Base-by-base conservation (phyloP, 2,329 filamentous ascomycete genomes). In the Verruconis gallopava region DNA sequence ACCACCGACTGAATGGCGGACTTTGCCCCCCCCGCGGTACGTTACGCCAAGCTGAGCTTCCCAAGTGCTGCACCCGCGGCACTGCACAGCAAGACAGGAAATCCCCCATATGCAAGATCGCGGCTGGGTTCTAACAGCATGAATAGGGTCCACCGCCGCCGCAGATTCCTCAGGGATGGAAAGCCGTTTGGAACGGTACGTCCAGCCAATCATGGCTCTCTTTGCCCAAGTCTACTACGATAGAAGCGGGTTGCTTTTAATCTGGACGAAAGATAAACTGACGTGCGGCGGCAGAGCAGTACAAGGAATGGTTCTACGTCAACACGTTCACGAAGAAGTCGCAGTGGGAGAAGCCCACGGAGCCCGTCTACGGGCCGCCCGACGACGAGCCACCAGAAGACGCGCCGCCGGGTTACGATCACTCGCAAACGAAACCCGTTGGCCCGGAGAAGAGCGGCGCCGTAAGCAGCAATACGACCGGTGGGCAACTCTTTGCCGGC, bases 271-370 rank as follows among this genome's bases (percentile, higher is more conserved):
- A 30, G 9, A 9, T n/a, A 9, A 30, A 9, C 25, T 30, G 25
- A 30, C 25, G n/a, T n/a, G 9, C 6, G n/a, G 25, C 25, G n/a
- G n/a, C 43, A 56, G 77, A 81, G 0, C 78, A 91, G 55, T 94
- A 94, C 67, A 80, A 80, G 54, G 81, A 91, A 72, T 94, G 84
- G 79, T 94, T 91, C 73, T 95, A 83, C 65, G 82, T 94, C 46
- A 91, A 95, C 65, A 75, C 82, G 47, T 75, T 79, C 61, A 94
- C 86, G 49, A 91, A 91, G 55, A 72, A 81, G 56, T 93, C 88
- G 4, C 82, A 89, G 71, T 95, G 88, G 88, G 82, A 93, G 3
- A 80, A 76, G 51, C 86, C 86, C 14, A 84, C 77, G 28, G 71
- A 71, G 41, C 79, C 82, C 34, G 76, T 77, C 40, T 72, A 74